Base-by-base conservation (phyloP, 1,139 yeast genomes). In the Candida frijolesensis region DNA sequence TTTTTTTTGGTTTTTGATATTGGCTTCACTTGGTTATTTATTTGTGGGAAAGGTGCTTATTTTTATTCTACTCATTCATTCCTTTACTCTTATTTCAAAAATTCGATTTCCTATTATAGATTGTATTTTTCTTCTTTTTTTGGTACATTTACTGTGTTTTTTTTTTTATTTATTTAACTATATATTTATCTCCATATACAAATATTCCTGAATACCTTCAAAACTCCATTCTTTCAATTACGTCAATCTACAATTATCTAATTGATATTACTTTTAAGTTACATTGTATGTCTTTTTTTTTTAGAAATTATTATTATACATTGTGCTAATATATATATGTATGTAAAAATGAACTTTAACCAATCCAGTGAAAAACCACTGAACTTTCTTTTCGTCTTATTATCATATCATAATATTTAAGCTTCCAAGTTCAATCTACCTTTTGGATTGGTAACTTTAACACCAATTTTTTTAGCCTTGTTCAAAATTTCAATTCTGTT, bases 371-470 rank as follows among this genome's bases (percentile, higher is more conserved):
- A 3, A 19, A 4, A 19, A 19, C 3, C 22, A 4, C 22, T 4
- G 22, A 19, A 19, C 22, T 19, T 3, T 19, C 22, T 19, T 19
- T 19, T 19, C 22, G 22, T 19, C 22, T 19, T 19, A 19, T 19
- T 19, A 37, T 15, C n/a, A 37, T 11, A 18, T 12, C 30, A 46
- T 45, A 33, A 37, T 47, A 68, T 64, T 84, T 89, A 91, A 82
- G 97, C 97, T 85, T 90, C 96, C 78, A 91, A 87, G 77, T 96
- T 83, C 78, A 92, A 91, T 85, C 97, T 94, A 78, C 97, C 99
- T 85, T 90, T 86, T 75, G 97, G 96, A 84, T 94, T 94, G 85
- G 99, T 95, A 73, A 94, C 97, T 87, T 91, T 92, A 74, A 95
- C 85, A 82, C 98, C 98, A 72, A 91, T 83, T 78, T 96, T 91